Evolutionary conservation across 31 red algal genomes (phyloP).

Genomic region (Endocladia muricata): DNA sequence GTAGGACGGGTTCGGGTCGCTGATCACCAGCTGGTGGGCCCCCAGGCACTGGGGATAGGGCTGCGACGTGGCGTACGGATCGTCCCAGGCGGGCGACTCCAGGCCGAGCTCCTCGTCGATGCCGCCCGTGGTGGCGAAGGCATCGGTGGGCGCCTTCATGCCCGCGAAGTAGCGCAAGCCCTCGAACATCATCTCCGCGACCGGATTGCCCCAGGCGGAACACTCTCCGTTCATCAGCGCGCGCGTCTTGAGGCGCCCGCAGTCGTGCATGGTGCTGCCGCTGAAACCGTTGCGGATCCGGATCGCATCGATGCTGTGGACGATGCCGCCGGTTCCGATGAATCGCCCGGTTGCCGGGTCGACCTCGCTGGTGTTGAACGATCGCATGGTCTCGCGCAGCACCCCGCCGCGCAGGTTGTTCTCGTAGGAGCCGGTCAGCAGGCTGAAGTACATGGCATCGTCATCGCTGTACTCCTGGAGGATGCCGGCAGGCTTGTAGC

Average conservation of each 20-base stretch:
- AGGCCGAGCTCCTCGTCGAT: background rate
- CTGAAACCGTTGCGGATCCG: conserved; percentile 1
- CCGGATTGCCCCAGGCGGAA: background rate
- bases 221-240: background rate
- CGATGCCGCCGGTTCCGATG: background rate
- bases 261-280: background rate
- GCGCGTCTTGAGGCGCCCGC: background rate
- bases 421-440: too few species aligned
- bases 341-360: background rate
- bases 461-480: too few species aligned
- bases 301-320: background rate
- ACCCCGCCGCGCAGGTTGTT: too few species aligned
- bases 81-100: background rate
- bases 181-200: background rate
- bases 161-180: background rate
- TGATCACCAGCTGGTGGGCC: background rate
- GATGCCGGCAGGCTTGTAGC: too few species aligned
- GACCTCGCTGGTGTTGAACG: background rate
- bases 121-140: background rate
- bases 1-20: background rate
- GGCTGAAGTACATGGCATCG: too few species aligned
- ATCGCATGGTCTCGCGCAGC: too few species aligned
- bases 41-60: background rate
- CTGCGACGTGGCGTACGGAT: background rate
- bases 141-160: background rate